Base-by-base conservation (phyloP, 1,139 yeast genomes). In the Sugiyamaella grinbergsii region DNA sequence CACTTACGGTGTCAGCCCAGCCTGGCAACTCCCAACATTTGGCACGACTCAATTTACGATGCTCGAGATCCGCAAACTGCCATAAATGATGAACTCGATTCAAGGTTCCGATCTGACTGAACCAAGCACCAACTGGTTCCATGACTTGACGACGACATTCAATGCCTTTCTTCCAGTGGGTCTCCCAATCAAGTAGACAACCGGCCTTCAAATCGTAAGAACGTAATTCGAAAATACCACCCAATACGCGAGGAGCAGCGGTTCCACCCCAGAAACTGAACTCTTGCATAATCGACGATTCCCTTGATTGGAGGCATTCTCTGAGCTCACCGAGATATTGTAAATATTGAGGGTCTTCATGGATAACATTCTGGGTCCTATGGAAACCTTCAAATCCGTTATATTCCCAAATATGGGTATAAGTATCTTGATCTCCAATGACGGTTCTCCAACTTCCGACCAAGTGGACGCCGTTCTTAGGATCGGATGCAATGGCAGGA, bases 111-210 rank as follows among this genome's bases (percentile, higher is more conserved):
- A 72, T 54, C 53, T 71, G 73, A 15, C 71, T 62, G 58, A 72
- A 72, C 76, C 76, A 72, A 2, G 76, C 76, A 3, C 76, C 76
- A 1, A 73, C 75, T 1, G 76, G 76, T 59, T 72, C 75, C 76
- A 72, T 72, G 37, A 72, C 76, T 55, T 72, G 70, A 22, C 71
- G 62, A n/a, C 76, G 70, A 55, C 66, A 70, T 53, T 71, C 73
- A 22, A 72, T 59, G 4, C 76, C 76, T 52, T 66, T 60, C 38
- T 66, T 62, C 76, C 76, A 72, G 54, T 68, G 67, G 28, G 62
- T 61, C 50, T 72, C 76, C 76, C 76, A 72, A 49, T 72, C 75
- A 15, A 71, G 60, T 40, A 72, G 62, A 28, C 65, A 62, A 6
- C 76, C 76, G 1, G 76, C 72, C 50, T 63, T 62, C 39, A 72